These are phyloP conservation scores for Drosera spatulata DNA, from an alignment of 179 eudicot genomes.

Conservation along the genomic window DNA sequence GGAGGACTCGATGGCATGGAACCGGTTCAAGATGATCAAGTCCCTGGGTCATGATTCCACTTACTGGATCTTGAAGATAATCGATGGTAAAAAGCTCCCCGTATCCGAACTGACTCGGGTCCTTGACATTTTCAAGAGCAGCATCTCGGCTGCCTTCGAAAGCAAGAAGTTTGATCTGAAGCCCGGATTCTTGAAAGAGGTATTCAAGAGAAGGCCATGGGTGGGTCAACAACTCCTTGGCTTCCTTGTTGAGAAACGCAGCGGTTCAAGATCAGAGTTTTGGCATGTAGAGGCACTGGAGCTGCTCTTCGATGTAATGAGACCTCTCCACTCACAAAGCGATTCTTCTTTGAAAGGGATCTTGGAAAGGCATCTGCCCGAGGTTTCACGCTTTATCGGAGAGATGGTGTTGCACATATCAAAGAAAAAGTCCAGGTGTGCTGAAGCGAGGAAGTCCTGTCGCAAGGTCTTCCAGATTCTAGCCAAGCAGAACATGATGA, in stretches of 20 bases:
- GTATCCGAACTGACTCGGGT: slow-evolving; percentile 47
- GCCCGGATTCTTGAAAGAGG: slow-evolving; percentile 64
- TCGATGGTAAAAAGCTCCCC: slow-evolving; percentile 46
- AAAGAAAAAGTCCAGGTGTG: too few relatives aligned
- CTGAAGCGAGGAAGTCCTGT: too few relatives aligned
- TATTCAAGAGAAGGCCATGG: slow-evolving; percentile 75
- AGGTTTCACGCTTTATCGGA: too few relatives aligned
- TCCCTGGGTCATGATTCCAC: slow-evolving; percentile 73
- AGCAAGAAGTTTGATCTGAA: slow-evolving; percentile 70
- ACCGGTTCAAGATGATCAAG: slow-evolving; percentile 52
- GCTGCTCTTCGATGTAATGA: too few relatives aligned
- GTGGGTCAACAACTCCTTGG: slow-evolving; percentile 62
- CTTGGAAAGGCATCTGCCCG: too few relatives aligned
- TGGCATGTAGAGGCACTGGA: slow-evolving; percentile 42
- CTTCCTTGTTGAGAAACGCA: slow-evolving; percentile 56
- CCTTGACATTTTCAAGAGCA: slow-evolving; percentile 39
- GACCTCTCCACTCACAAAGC: too few relatives aligned
- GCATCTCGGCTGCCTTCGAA: slow-evolving; percentile 49
- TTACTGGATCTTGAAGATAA: slow-evolving; percentile 72
- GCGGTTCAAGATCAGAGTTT: slow-evolving; percentile 44
- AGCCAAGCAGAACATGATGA: too few relatives aligned
- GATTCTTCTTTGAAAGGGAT: too few relatives aligned
- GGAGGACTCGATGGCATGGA: slow-evolving; percentile 51
- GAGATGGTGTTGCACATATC: too few relatives aligned
- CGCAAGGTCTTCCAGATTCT: too few relatives aligned